Evolutionary conservation across 441 rosid species (phyloP).

Genomic region (Heliophila coronopifolia): DNA sequence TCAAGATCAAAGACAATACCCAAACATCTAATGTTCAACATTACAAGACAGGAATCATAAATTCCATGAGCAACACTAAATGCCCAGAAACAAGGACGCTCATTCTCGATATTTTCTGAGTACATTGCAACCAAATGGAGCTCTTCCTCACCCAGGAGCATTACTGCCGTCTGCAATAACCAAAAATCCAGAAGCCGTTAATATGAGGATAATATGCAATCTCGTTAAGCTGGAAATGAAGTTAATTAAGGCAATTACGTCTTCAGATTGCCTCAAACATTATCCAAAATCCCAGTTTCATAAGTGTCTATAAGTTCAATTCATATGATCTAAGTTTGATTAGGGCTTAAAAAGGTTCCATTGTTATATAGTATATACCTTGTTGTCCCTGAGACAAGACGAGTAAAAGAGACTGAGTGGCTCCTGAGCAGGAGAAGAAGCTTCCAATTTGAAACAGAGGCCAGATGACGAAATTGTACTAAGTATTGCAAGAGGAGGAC

Average conservation of each 20-base stretch:
- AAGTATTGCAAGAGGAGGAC: conserved; percentile 87
- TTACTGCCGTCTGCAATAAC: conserved; percentile 71
- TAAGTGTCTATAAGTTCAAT: not conserved
- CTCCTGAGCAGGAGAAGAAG: conserved; percentile 42
- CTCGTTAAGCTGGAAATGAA: conserved; percentile 1
- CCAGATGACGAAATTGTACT: conserved; percentile 63
- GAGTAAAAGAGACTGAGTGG: conserved; percentile 65
- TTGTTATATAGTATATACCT: conserved; percentile 50
- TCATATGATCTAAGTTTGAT: not conserved
- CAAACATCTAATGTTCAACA: conserved; percentile 87
- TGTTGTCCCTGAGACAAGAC: conserved; percentile 75
- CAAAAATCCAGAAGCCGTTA: conserved; percentile 6
- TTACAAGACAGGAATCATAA: conserved; percentile 67
- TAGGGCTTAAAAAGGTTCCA: conserved; percentile 19
- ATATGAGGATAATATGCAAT: conserved; percentile 2
- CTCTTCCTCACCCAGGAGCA: conserved; percentile 68
- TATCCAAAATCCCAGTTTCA: not conserved
- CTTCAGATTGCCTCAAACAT: conserved; percentile 1
- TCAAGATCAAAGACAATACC: conserved; percentile 97
- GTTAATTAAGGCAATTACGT: conserved; percentile 1
- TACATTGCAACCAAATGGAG: conserved; percentile 93
- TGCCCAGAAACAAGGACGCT: conserved; percentile 82
- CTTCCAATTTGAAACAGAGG: conserved; percentile 89
- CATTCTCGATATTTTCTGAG: conserved; percentile 43
- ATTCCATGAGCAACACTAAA: conserved; percentile 65